Conservation (phyloP, 306 rosid genomes). For the Albizia julibrissin region DNA sequence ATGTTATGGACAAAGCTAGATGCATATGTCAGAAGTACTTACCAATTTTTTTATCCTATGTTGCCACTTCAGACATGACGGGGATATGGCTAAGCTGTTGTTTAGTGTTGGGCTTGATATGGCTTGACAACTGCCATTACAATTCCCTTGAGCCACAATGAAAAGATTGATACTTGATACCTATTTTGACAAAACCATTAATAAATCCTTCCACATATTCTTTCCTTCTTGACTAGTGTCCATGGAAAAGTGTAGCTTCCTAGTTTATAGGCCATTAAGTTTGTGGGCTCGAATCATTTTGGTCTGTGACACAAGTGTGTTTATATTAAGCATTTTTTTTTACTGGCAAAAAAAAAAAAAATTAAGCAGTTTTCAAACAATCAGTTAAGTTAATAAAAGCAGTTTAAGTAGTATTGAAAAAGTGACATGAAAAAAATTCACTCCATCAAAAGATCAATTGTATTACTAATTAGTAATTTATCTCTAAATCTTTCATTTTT, state of each 20-base stretch:
- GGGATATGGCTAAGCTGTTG: background rate
- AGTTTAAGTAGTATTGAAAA: background rate
- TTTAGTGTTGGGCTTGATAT: background rate
- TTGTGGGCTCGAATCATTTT: background rate
- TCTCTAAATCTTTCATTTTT: constrained; percentile 8
- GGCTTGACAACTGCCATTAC: background rate
- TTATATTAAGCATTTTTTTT: background rate
- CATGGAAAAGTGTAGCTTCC: background rate
- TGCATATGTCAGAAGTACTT: background rate
- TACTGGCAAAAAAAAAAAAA: too few species aligned
- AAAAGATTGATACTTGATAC: background rate
- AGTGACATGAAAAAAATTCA: background rate
- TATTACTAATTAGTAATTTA: background rate
- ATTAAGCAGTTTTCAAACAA: background rate
- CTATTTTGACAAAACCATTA: background rate
- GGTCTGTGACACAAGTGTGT: background rate
- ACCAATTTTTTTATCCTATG: background rate
- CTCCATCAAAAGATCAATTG: background rate
- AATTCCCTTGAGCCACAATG: too few species aligned
- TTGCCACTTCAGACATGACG: background rate
- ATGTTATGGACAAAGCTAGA: background rate
- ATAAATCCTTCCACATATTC: background rate
- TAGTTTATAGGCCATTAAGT: background rate
- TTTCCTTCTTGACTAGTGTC: background rate
- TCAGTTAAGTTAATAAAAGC: background rate